phyloP scores from a whole-genome alignment of 2,329 filamentous ascomycete species.

The Endothia cerciana region DNA sequence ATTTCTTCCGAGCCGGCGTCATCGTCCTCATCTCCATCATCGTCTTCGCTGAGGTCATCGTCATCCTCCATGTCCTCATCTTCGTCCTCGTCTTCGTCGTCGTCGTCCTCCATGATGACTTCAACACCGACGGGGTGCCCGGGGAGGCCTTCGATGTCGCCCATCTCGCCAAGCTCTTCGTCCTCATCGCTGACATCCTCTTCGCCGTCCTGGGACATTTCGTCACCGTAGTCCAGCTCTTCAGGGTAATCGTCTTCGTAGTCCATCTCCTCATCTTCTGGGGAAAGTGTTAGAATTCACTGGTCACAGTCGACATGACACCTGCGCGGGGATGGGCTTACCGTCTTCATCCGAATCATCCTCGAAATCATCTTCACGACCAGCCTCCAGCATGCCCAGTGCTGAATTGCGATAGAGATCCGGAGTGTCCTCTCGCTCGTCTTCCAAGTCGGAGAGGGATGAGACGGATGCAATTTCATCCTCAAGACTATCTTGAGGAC shows the following conservation, averaged over 20 bases:
- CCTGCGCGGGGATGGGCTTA: conserved; percentile 35
- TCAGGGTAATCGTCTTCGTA: conserved; percentile 91
- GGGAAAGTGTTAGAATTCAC: conserved; percentile 42
- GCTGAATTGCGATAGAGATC: conserved; percentile 97
- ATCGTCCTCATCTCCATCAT: conserved; percentile 62
- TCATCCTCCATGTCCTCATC: conserved; percentile 63
- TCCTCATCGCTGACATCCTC: conserved; percentile 87
- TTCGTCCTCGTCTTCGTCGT: conserved; percentile 67
- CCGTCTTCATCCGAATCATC: conserved; percentile 67
- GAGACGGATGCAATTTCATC: conserved; percentile 88
- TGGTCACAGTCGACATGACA: conserved; percentile 16
- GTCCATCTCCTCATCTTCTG: conserved; percentile 80
- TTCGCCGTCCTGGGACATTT: conserved; percentile 76
- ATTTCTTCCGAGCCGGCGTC: conserved; percentile 57
- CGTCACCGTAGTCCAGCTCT: conserved; percentile 88
- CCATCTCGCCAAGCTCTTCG: conserved; percentile 81
- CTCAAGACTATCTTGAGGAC: conserved; percentile 70
- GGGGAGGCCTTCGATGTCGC: conserved; percentile 76
- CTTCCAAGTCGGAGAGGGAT: conserved; percentile 85
- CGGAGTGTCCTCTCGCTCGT: conserved; percentile 90
- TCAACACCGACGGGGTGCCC: conserved; percentile 67
- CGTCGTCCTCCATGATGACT: conserved; percentile 77
- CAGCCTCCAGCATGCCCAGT: conserved; percentile 88
- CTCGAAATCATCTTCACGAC: conserved; percentile 79
- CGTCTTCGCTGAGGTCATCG: conserved; percentile 60